phyloP scores from a whole-genome alignment of 2,329 filamentous ascomycete species.

The Pleoardoris graminearum region DNA sequence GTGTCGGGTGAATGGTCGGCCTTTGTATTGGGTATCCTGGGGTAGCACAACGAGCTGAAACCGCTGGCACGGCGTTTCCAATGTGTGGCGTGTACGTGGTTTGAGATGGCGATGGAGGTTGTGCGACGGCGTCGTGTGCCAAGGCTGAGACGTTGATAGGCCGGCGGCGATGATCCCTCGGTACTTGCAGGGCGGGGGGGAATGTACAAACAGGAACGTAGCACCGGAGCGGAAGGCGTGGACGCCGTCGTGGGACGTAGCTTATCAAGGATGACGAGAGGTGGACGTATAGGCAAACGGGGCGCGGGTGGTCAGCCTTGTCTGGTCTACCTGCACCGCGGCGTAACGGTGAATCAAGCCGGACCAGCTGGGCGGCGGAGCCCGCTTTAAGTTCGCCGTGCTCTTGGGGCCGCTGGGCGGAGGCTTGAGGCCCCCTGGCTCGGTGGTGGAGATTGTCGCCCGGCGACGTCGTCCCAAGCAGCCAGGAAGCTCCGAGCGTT shows the following conservation, averaged over 20 bases:
- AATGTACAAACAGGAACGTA: no score
- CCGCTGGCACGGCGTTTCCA: constrained; percentile 10
- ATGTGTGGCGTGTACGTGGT: constrained; percentile 24
- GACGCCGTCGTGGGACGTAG: neutral
- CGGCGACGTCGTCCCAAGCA: constrained; percentile 17
- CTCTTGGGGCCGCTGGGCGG: constrained; percentile 38
- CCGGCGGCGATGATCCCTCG: constrained; percentile 19
- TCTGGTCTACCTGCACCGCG: constrained; percentile 9
- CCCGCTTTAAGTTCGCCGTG: constrained; percentile 27
- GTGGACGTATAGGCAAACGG: constrained; percentile 10
- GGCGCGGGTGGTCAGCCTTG: constrained; percentile 33
- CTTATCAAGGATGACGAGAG: constrained; percentile 10
- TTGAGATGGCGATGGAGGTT: constrained; percentile 17
- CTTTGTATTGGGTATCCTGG: constrained; percentile 7
- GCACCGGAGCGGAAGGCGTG: neutral
- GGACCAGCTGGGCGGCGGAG: neutral
- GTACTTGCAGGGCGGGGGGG: no score
- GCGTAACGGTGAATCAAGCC: neutral
- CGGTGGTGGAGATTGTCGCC: constrained; percentile 24
- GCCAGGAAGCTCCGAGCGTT: constrained; percentile 13
- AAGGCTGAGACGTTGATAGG: constrained; percentile 34
- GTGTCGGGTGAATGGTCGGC: constrained; percentile 6
- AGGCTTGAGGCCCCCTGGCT: constrained; percentile 28
- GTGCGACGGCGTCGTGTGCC: constrained; percentile 27
- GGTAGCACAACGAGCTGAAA: constrained; percentile 9